These are phyloP conservation scores for Diaporthe australafricana DNA, from an alignment of 2,329 filamentous ascomycete genomes.

Conservation along the genomic window DNA sequence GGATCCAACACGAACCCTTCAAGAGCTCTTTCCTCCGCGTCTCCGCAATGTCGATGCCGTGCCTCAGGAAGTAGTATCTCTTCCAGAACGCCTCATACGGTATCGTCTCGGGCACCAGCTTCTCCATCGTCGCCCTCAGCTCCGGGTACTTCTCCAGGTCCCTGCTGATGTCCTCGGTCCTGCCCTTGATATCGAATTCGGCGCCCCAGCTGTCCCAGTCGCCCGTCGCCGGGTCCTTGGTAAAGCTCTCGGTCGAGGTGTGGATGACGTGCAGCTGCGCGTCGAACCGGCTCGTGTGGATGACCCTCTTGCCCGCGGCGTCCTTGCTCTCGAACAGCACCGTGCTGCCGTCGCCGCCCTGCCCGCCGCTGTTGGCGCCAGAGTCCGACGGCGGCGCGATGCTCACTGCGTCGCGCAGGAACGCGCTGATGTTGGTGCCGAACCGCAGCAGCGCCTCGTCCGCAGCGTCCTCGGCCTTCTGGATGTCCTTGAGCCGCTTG, in stretches of 20 bases:
- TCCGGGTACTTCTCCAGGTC: slow-evolving; percentile 91
- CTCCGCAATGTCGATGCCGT: slow-evolving; percentile 94
- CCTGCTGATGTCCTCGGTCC: slow-evolving; percentile 83
- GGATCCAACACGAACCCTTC: slow-evolving; percentile 71
- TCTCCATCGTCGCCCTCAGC: slow-evolving; percentile 90
- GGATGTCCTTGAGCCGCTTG: slow-evolving; percentile 87
- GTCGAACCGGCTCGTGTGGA: slow-evolving; percentile 94
- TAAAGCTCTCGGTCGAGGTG: slow-evolving; percentile 83
- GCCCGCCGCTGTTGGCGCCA: slow-evolving; percentile 45
- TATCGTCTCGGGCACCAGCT: slow-evolving; percentile 92
- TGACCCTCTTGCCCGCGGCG: slow-evolving; percentile 87
- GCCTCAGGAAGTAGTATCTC: slow-evolving; percentile 93
- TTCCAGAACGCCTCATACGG: slow-evolving; percentile 92
- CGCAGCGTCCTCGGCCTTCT: slow-evolving; percentile 92
- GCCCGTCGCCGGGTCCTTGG: slow-evolving; percentile 79
- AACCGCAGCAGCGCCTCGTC: slow-evolving; percentile 95
- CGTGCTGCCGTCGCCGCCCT: slow-evolving; percentile 58
- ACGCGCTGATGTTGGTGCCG: slow-evolving; percentile 88
- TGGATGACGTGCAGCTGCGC: slow-evolving; percentile 97
- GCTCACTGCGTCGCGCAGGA: slow-evolving; percentile 88
- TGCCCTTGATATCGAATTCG: slow-evolving; percentile 82
- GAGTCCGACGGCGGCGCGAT: slow-evolving; percentile 78
- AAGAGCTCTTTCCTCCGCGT: slow-evolving; percentile 87
- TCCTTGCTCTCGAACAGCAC: slow-evolving; percentile 96
- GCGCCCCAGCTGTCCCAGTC: slow-evolving; percentile 81